Evolutionary conservation across 2,329 filamentous ascomycete genomes (phyloP), one percentile per base, ranked within the genome.

Genomic region (Microsporum audouinii): DNA sequence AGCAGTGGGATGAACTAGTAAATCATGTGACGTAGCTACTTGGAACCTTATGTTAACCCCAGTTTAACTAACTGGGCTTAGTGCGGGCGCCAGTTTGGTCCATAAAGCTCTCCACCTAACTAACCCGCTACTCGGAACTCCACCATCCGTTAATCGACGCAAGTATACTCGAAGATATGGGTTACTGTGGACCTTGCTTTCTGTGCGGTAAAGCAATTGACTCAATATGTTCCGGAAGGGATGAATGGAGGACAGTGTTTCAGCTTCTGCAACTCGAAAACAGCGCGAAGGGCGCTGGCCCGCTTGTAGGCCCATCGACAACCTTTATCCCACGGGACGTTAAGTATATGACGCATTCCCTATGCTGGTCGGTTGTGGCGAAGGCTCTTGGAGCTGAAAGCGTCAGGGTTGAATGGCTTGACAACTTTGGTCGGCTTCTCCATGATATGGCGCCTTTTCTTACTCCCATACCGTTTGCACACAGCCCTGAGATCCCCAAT

Each of bases 141-240:
- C 8, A 39, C 38, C 8, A 39, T 39, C 17, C 17, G 17, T 10
- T 39, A 39, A 3, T 39, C 14, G 8, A 39, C 8, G 14, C 8
- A 7, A 39, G 38, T 23, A 1, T 39, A 39, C 38, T 12, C 23
- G n/a, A 33, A 71, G 57, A 56, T 38, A 61, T 61, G 53, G 51
- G 38, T 23, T 61, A 58, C 56, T 58, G 51, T 53, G 1, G 27
- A 43, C 2, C n/a, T 34, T 62, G 56, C 29, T 38, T 58, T 8
- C 56, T 62, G 49, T 62, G 56, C 31, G 33, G 57, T 45, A 45
- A 31, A 27, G 33, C 14, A 1, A 38, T 62, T 23, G 43, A 45
- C 36, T 59, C 43, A 45, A 23, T 5, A 7, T 31, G 31, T 59
- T 38, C 56, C 5, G 33, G 57, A 59, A 45, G 17, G 45, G 49